phyloP scores from a whole-genome alignment of 345 rosid genomes.

The Salix caprea region DNA sequence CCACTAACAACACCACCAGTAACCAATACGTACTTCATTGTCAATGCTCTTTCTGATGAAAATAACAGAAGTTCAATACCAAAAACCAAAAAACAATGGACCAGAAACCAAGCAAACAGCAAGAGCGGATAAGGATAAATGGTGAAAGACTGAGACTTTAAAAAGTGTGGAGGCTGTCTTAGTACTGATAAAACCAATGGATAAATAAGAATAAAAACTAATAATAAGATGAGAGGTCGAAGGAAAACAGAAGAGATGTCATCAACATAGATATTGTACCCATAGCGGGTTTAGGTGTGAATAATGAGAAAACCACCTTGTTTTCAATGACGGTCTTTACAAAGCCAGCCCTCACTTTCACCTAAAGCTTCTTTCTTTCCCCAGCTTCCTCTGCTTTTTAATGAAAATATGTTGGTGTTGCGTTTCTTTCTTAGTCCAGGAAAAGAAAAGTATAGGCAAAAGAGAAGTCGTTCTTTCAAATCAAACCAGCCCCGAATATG shows the following conservation, averaged over 20 bases:
- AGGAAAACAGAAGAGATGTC: neutral
- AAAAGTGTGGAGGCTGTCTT: neutral
- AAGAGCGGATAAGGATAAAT: neutral
- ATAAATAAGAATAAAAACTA: constrained; percentile 1
- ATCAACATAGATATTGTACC: neutral
- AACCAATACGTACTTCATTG: constrained; percentile 31
- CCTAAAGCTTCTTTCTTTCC: constrained; percentile 36
- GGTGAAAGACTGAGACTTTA: neutral
- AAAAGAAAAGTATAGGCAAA: neutral
- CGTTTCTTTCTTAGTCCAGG: neutral
- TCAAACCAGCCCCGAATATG: neutral
- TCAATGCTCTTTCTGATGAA: neutral
- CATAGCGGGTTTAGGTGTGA: neutral
- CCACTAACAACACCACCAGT: constrained; percentile 35
- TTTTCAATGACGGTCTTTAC: constrained; percentile 11
- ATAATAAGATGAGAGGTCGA: neutral
- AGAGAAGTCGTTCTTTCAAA: neutral
- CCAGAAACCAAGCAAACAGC: neutral
- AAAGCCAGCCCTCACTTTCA: constrained; percentile 40
- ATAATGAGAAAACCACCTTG: constrained; percentile 16
- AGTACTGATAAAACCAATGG: constrained; percentile 13
- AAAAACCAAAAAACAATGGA: neutral
- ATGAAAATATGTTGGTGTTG: neutral
- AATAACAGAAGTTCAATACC: neutral
- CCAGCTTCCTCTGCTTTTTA: neutral